These are phyloP conservation scores for Sphaerostilbella broomeana DNA, from an alignment of 2,329 filamentous ascomycete genomes.

Conservation along the genomic window DNA sequence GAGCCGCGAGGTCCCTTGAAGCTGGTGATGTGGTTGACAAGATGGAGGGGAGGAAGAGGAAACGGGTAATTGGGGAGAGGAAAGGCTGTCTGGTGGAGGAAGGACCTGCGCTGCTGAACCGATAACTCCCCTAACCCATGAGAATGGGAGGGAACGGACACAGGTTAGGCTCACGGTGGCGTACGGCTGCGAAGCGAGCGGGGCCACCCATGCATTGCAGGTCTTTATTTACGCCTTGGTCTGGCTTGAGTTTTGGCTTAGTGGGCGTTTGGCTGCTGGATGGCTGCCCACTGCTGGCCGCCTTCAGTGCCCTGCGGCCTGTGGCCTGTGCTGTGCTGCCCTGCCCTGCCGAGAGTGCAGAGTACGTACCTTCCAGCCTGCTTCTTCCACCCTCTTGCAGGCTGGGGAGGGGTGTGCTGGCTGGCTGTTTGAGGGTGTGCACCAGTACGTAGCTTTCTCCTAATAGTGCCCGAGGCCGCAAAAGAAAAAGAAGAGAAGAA, in stretches of 20 bases:
- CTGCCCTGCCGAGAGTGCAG: no score
- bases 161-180: constrained; percentile 24
- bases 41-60: constrained; percentile 28
- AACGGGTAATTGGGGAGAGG: constrained; percentile 33
- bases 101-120: constrained; percentile 33
- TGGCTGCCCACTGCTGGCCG: constrained; percentile 5
- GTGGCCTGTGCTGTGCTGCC: no score
- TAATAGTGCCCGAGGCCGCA: no score
- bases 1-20: constrained; percentile 21
- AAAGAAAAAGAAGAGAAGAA: no score
- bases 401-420: no score
- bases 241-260: constrained; percentile 4
- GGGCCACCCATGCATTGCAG: constrained; percentile 21
- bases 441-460: no score
- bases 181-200: constrained; percentile 20
- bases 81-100: constrained; percentile 34
- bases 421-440: no score
- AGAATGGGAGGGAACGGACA: constrained; percentile 33
- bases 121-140: constrained; percentile 39
- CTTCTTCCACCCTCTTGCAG: no score
- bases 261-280: constrained; percentile 8
- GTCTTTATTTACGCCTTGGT: constrained; percentile 10
- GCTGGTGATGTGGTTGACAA: constrained; percentile 22
- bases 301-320: no score
- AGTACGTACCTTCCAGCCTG: no score